Percentiles rank a stretch among this genome's conserved stretches.
Evolutionary conservation across 1,284 basidiomycete species (phyloP).

Genomic region (Naganishia sp.): DNA sequence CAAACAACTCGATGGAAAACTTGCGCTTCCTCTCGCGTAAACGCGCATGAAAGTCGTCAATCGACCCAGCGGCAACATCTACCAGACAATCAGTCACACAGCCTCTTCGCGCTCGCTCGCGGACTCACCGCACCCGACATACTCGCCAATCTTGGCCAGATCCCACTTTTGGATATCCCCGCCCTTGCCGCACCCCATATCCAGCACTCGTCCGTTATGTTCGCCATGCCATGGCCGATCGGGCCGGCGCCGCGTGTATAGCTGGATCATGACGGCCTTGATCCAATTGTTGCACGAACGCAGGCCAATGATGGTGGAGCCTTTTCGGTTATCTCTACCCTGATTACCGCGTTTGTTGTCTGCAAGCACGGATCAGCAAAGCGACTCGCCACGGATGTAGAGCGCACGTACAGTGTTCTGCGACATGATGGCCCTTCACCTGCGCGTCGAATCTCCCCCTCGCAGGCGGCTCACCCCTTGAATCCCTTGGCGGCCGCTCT

Average conservation of each 20-base stretch:
- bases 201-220: conserved; percentile 72
- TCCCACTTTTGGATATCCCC: conserved; percentile 96
- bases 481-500: not conserved
- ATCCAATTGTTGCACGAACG: conserved; percentile 99
- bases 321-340: conserved; percentile 75
- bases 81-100: not conserved
- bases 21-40: conserved; percentile 58
- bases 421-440: conserved; percentile 16
- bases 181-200: conserved; percentile 97
- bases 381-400: not conserved
- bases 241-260: conserved; percentile 60
- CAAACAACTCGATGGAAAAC: conserved; percentile 78
- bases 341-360: conserved; percentile 90
- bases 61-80: conserved; percentile 89
- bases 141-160: conserved; percentile 76
- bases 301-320: conserved; percentile 94
- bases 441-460: conserved; percentile 3
- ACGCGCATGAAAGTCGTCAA: conserved; percentile 82
- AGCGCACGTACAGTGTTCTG: conserved; percentile 29
- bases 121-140: conserved; percentile 76
- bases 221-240: conserved; percentile 50
- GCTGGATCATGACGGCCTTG: conserved; percentile 89
- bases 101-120: not conserved
- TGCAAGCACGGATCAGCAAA: not conserved
- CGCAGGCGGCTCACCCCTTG: conserved; percentile 2